Conservation (phyloP, 1,284 basidiomycete species). For the Coriolopsis trogii region DNA sequence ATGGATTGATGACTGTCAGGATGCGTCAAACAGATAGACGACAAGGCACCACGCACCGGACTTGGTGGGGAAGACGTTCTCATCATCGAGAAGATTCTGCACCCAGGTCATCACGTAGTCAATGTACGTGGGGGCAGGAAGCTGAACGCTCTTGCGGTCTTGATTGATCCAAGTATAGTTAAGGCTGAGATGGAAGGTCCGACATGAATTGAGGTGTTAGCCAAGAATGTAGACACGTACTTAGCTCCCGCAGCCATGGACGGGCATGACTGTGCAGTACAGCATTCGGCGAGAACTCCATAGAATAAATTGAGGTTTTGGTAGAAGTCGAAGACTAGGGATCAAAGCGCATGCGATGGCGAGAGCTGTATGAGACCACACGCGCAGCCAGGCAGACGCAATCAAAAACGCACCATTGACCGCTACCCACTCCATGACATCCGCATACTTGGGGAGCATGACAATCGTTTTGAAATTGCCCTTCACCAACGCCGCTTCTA, state of each 20-base stretch:
- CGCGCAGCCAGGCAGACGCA: neutral
- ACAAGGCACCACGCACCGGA: conserved; percentile 61
- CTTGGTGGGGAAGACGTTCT: conserved; percentile 93
- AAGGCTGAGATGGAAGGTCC: conserved; percentile 54
- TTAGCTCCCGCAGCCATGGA: conserved; percentile 92
- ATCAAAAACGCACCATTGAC: conserved; percentile 80
- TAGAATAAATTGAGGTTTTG: conserved; percentile 98
- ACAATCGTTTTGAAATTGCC: conserved; percentile 99
- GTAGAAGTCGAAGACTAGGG: conserved; percentile 90
- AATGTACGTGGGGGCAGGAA: conserved; percentile 96
- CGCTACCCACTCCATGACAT: conserved; percentile 99
- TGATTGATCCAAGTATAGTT: conserved; percentile 99
- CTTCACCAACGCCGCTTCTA: conserved; percentile 95
- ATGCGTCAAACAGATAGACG: neutral
- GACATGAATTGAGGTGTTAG: neutral
- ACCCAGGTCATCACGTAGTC: conserved; percentile 99
- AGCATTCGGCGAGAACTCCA: conserved; percentile 93
- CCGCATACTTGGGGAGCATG: conserved; percentile 95
- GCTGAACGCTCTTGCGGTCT: conserved; percentile 89
- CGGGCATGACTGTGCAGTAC: conserved; percentile 87
- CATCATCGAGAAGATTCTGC: conserved; percentile 92
- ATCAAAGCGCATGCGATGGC: neutral
- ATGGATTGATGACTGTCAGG: neutral
- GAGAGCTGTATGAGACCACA: neutral
- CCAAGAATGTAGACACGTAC: conserved; percentile 48